phyloP scores from a whole-genome alignment of 2,329 filamentous ascomycete species.

The Trichoderma hamatum region DNA sequence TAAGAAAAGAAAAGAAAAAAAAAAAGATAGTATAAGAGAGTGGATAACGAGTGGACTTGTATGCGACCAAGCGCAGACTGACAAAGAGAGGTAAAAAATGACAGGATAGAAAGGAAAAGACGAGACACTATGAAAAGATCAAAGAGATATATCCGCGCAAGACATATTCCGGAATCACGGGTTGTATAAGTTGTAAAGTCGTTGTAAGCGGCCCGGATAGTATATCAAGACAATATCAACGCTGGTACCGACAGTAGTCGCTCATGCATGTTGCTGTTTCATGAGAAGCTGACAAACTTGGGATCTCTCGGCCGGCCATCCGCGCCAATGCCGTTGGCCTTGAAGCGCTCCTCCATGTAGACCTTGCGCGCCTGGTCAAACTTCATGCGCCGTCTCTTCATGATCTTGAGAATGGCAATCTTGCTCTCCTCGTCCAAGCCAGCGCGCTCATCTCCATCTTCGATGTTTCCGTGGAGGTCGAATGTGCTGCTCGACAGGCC shows the following conservation, averaged over 20 bases:
- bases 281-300: slow-evolving; percentile 88
- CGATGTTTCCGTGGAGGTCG: slow-evolving; percentile 79
- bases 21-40: neutral
- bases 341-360: slow-evolving; percentile 84
- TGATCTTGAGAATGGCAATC: slow-evolving; percentile 81
- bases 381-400: slow-evolving; percentile 79
- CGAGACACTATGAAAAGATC: neutral
- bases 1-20: neutral
- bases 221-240: neutral
- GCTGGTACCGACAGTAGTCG: neutral
- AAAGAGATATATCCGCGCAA: neutral
- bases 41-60: neutral
- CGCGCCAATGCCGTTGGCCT: slow-evolving; percentile 81
- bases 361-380: slow-evolving; percentile 91
- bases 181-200: neutral
- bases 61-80: slow-evolving; percentile 12
- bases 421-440: slow-evolving; percentile 83
- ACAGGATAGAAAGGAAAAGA: neutral
- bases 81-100: neutral
- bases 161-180: neutral
- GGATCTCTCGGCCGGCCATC: slow-evolving; percentile 89
- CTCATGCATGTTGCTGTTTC: slow-evolving; percentile 22
- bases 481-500: slow-evolving; percentile 84
- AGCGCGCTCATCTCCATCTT: slow-evolving; percentile 73
- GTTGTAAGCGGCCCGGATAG: neutral